phyloP scores from a whole-genome alignment of 371 early-diverging fungal species.

The Mucor plumbeus region DNA sequence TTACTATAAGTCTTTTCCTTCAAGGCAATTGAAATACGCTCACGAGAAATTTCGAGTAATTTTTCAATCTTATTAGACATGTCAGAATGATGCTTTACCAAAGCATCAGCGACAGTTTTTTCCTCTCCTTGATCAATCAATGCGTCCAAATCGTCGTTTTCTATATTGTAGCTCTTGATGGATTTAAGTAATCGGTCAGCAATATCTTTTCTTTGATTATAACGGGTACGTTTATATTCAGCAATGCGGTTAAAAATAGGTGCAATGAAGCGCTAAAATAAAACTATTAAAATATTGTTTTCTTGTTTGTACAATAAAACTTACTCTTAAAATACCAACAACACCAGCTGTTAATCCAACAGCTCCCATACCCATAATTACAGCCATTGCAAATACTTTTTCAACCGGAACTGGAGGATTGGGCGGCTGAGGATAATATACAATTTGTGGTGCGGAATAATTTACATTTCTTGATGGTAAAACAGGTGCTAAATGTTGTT shows the following conservation, averaged over 20 bases:
- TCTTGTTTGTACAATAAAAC: not conserved
- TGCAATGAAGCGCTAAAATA: slow-evolving; percentile 25
- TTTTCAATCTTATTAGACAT: slow-evolving; percentile 19
- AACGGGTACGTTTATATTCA: slow-evolving; percentile 28
- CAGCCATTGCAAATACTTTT: slow-evolving; percentile 43
- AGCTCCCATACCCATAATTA: slow-evolving; percentile 44
- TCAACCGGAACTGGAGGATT: slow-evolving; percentile 42
- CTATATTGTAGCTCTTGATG: slow-evolving; percentile 10
- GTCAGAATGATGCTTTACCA: slow-evolving; percentile 26
- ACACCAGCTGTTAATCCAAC: slow-evolving; percentile 48
- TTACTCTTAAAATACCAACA: slow-evolving; percentile 49
- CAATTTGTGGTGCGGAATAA: slow-evolving; percentile 32
- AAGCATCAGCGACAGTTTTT: slow-evolving; percentile 24
- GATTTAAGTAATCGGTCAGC: slow-evolving; percentile 18
- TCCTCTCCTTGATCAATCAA: slow-evolving; percentile 36
- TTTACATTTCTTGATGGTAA: slow-evolving; percentile 20
- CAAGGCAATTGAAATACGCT: slow-evolving; percentile 3
- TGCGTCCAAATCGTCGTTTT: slow-evolving; percentile 36
- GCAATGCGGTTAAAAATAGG: slow-evolving; percentile 36
- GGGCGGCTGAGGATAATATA: slow-evolving; percentile 40
- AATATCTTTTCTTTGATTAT: slow-evolving; percentile 29
- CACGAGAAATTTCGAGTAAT: slow-evolving; percentile 4
- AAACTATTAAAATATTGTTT: not conserved
- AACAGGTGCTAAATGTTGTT: slow-evolving; percentile 18
- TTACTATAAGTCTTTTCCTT: slow-evolving; percentile 15